Conservation (phyloP, 306 rosid species). For the Biancaea sappan region DNA sequence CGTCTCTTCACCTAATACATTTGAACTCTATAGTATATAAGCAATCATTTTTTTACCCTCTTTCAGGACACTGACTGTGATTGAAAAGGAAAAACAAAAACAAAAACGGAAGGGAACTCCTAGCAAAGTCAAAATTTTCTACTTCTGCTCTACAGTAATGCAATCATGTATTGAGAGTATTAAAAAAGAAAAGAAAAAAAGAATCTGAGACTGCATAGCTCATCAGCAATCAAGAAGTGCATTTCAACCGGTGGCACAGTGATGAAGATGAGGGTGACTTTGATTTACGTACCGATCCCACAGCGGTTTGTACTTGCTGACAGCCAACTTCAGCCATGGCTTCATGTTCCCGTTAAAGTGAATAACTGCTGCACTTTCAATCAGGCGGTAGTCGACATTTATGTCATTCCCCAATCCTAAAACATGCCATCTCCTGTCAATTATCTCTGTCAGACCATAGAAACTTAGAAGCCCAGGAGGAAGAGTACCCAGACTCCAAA, state of each 20-base stretch:
- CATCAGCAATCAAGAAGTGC: constrained; percentile 49
- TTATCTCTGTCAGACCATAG: constrained; percentile 91
- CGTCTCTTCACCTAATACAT: constrained; percentile 47
- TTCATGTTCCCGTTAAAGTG: constrained; percentile 95
- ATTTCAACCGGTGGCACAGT: constrained; percentile 66
- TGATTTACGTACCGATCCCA: constrained; percentile 81
- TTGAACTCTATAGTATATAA: constrained; percentile 49
- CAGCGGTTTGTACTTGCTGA: constrained; percentile 78
- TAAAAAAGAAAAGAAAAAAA: neutral
- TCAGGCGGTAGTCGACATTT: constrained; percentile 72
- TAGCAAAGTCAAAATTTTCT: constrained; percentile 62
- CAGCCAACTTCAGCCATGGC: constrained; percentile 92
- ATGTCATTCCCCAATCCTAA: constrained; percentile 87
- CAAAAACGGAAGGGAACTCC: constrained; percentile 32
- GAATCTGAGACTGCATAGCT: constrained; percentile 38
- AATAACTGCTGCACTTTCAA: constrained; percentile 86
- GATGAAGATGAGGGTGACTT: constrained; percentile 70
- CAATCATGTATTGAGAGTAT: constrained; percentile 34
- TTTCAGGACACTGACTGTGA: constrained; percentile 38
- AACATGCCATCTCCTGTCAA: constrained; percentile 98
- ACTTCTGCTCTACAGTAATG: constrained; percentile 55
- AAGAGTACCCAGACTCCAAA: constrained; percentile 86
- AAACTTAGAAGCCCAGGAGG: constrained; percentile 86
- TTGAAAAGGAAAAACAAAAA: constrained; percentile 20
- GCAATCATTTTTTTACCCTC: constrained; percentile 39